Conservation (phyloP, 148 eudicot genomes). For the Oxyria digyna region DNA sequence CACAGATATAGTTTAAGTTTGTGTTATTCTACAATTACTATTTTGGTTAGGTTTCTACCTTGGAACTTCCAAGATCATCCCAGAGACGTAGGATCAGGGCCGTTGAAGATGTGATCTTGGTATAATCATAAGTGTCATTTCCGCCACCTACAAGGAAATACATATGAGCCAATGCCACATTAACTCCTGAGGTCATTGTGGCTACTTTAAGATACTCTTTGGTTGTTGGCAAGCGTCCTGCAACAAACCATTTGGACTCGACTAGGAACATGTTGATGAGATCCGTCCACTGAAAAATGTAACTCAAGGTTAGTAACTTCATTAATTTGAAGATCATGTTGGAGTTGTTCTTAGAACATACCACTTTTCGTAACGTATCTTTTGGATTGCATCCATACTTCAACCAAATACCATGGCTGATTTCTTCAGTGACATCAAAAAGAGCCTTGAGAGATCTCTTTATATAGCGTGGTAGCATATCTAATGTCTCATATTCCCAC, state of each 20-base stretch:
- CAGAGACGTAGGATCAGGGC: slow-evolving; percentile 60
- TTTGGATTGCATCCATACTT: slow-evolving; percentile 19
- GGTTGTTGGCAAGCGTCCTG: slow-evolving; percentile 25
- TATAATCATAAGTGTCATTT: slow-evolving; percentile 9
- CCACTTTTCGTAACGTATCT: slow-evolving; percentile 14
- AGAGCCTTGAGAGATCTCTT: slow-evolving; percentile 32
- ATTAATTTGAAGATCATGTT: background rate
- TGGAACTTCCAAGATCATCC: slow-evolving; percentile 23
- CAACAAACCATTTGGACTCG: slow-evolving; percentile 55
- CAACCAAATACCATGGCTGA: slow-evolving; percentile 15
- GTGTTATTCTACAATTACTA: background rate
- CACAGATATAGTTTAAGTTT: background rate
- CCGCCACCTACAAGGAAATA: slow-evolving; percentile 44
- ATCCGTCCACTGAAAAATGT: slow-evolving; percentile 39
- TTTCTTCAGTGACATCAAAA: slow-evolving; percentile 20
- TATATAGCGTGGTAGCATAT: slow-evolving; percentile 32
- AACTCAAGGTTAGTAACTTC: background rate
- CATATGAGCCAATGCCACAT: slow-evolving; percentile 24
- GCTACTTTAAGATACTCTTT: slow-evolving; percentile 47
- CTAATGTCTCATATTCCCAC: slow-evolving; percentile 27
- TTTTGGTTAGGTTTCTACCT: background rate
- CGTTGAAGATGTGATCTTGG: slow-evolving; percentile 19
- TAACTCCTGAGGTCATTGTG: slow-evolving; percentile 34
- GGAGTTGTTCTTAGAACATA: background rate
- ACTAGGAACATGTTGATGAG: slow-evolving; percentile 51